Evolutionary conservation across 441 rosid genomes (phyloP).

Genomic region (Gossypium gossypioides): DNA sequence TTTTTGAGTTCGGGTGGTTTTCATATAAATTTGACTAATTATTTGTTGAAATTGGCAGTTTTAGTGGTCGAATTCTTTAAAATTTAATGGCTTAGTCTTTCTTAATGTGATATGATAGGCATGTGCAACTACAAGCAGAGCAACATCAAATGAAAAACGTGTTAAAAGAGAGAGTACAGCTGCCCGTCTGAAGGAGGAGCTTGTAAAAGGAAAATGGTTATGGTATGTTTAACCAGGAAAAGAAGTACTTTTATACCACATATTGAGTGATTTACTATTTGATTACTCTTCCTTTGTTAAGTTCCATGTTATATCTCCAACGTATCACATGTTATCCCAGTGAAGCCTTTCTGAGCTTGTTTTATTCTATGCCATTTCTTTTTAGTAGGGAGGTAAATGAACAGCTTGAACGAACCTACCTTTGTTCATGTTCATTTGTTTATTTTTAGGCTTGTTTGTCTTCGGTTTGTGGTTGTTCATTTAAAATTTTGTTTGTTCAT

Average conservation of each 20-base stretch:
- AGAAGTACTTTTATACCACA: neutral
- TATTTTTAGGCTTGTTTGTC: neutral
- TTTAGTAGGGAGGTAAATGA: neutral
- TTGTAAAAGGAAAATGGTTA: constrained; percentile 77
- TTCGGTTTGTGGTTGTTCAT: neutral
- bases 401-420: neutral
- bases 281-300: neutral
- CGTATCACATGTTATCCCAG: neutral
- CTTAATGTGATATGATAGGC: constrained; percentile 34
- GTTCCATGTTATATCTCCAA: neutral
- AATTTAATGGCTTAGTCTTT: constrained; percentile 5
- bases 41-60: constrained; percentile 4
- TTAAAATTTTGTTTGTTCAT: neutral
- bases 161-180: constrained; percentile 54
- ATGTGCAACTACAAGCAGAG: constrained; percentile 37
- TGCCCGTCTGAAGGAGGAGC: constrained; percentile 59
- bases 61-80: neutral
- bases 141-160: constrained; percentile 50
- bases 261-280: neutral
- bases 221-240: constrained; percentile 44
- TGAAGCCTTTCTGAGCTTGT: neutral
- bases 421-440: neutral
- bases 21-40: neutral
- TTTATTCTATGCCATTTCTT: neutral
- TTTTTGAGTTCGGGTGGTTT: constrained; percentile 8